These are phyloP conservation scores for Lachancea fermentati DNA, from an alignment of 805 yeast species.

Conservation along the genomic window DNA sequence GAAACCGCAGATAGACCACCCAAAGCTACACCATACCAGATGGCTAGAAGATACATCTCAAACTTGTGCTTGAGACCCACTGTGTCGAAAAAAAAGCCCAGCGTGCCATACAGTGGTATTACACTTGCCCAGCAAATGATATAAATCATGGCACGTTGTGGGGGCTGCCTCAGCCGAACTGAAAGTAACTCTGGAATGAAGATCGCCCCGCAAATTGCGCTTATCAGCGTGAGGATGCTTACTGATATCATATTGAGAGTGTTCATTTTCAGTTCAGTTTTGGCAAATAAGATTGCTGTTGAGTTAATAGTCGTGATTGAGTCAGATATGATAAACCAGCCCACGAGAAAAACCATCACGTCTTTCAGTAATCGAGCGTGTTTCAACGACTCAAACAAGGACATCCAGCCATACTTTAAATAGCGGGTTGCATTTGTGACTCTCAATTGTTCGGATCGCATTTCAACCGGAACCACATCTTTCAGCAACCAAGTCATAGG, in stretches of 20 bases:
- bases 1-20: slow-evolving; percentile 71
- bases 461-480: slow-evolving; percentile 15
- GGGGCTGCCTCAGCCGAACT: slow-evolving; percentile 35
- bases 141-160: slow-evolving; percentile 45
- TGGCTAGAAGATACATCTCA: slow-evolving; percentile 65
- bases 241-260: slow-evolving; percentile 59
- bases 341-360: slow-evolving; percentile 57
- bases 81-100: slow-evolving; percentile 51
- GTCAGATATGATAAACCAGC: slow-evolving; percentile 76
- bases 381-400: slow-evolving; percentile 48
- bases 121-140: slow-evolving; percentile 56
- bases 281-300: slow-evolving; percentile 72
- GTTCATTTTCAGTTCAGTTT: slow-evolving; percentile 61
- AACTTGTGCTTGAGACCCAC: slow-evolving; percentile 57
- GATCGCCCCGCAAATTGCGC: slow-evolving; percentile 64
- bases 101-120: slow-evolving; percentile 66
- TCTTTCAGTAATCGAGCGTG: slow-evolving; percentile 58
- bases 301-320: slow-evolving; percentile 74
- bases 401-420: slow-evolving; percentile 56
- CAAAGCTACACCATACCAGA: slow-evolving; percentile 70
- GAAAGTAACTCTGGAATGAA: slow-evolving; percentile 43
- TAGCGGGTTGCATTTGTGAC: slow-evolving; percentile 25
- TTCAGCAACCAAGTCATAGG: slow-evolving; percentile 48
- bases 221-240: slow-evolving; percentile 60
- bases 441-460: slow-evolving; percentile 3